A percentile compares a stretch with the other conserved stretches of the same genome.
Conservation (phyloP, 495 filamentous ascomycete species). For the Aspergillus campestris region DNA sequence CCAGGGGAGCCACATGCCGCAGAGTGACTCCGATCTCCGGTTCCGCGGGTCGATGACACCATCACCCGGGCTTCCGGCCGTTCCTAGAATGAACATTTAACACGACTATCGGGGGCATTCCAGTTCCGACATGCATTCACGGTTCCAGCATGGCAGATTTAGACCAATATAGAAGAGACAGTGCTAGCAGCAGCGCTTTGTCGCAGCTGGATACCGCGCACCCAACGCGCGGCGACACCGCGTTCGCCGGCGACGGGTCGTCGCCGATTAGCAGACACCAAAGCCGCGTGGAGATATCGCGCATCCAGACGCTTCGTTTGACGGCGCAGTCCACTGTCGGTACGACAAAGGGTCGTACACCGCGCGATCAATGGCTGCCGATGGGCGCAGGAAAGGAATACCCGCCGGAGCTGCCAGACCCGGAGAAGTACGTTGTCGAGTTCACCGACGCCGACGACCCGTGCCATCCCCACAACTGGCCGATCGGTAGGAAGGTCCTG, state of each 20-base stretch:
- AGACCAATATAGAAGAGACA: background rate
- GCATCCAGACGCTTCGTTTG: constrained; percentile 26
- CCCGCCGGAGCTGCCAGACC: constrained; percentile 35
- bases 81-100: constrained; percentile 1
- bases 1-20: background rate
- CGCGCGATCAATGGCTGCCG: constrained; percentile 22
- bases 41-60: constrained; percentile 5
- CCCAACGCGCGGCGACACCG: background rate
- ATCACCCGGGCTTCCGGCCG: constrained; percentile 6
- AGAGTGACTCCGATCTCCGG: constrained; percentile 4
- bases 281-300: constrained; percentile 23
- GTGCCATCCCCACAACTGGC: constrained; percentile 46
- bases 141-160: no score
- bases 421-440: constrained; percentile 44
- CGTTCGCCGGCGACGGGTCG: constrained; percentile 2
- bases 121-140: background rate
- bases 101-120: background rate
- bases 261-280: constrained; percentile 15
- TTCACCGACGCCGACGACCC: constrained; percentile 45
- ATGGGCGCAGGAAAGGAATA: constrained; percentile 36
- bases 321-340: constrained; percentile 29
- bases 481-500: constrained; percentile 14
- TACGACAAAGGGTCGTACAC: constrained; percentile 13
- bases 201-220: background rate
- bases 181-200: background rate